Evolutionary conservation across 257 asterid species (phyloP).

Genomic region (Lavandula angustifolia): DNA sequence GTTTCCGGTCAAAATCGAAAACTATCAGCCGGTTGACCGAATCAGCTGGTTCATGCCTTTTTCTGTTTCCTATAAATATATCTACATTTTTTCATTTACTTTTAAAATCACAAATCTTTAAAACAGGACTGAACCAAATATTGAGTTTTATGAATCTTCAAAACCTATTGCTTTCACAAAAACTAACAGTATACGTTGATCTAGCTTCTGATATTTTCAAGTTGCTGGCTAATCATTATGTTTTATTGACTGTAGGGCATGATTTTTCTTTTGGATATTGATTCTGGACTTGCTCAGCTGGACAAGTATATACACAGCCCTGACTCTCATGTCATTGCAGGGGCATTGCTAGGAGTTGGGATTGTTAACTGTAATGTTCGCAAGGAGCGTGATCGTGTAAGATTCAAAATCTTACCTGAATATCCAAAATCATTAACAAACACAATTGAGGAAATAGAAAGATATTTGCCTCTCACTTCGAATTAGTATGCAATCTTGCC

Average conservation of each 20-base stretch:
- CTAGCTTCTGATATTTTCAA: neutral
- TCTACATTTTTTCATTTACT: too few species aligned
- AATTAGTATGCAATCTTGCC: conserved; percentile 20
- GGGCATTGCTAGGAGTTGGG: conserved; percentile 92
- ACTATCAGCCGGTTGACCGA: too few species aligned
- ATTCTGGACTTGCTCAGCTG: conserved; percentile 90
- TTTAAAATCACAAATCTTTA: too few species aligned
- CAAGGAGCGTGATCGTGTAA: conserved; percentile 94
- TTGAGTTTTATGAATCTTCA: too few species aligned
- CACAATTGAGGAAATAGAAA: neutral
- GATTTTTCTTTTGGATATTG: conserved; percentile 96
- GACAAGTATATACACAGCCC: conserved; percentile 89
- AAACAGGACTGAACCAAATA: too few species aligned
- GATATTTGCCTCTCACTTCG: neutral
- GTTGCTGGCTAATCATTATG: conserved; percentile 23
- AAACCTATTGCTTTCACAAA: too few species aligned
- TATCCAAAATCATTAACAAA: neutral
- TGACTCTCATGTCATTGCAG: conserved; percentile 72
- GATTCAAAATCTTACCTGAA: conserved; percentile 23
- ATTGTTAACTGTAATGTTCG: conserved; percentile 76
- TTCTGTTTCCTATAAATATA: too few species aligned
- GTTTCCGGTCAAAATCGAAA: too few species aligned
- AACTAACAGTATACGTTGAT: conserved; percentile 1
- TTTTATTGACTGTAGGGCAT: conserved; percentile 61
- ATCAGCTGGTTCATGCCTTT: too few species aligned